These are phyloP conservation scores for Cyclotella kingstonii DNA, from an alignment of 108 stramenopile species.

Conservation along the genomic window DNA sequence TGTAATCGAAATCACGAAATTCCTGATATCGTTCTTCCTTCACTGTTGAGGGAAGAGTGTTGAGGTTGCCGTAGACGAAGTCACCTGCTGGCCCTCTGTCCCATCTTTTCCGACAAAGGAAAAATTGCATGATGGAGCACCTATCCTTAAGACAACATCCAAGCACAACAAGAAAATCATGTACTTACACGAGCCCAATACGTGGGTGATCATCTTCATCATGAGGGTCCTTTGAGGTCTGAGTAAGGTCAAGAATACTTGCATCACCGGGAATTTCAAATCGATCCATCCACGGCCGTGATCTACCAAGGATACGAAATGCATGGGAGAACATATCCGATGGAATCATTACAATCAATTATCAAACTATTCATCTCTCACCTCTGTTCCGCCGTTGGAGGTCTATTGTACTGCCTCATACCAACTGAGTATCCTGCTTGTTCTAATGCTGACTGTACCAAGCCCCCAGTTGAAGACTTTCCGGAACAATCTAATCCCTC, in stretches of 20 bases:
- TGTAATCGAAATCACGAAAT: constrained; percentile 60
- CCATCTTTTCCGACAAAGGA: too few species aligned
- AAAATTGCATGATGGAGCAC: too few species aligned
- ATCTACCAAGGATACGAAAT: constrained; percentile 6
- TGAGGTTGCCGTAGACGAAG: constrained; percentile 53
- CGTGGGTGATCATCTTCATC: constrained; percentile 28
- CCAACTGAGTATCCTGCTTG: constrained; percentile 55
- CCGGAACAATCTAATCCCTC: constrained; percentile 80
- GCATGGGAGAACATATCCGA: neutral
- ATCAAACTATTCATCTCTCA: too few species aligned
- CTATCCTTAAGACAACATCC: too few species aligned
- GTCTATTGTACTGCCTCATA: constrained; percentile 70
- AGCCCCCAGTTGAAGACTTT: constrained; percentile 65
- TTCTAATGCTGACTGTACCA: constrained; percentile 55
- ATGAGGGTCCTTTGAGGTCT: neutral
- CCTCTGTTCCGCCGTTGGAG: constrained; percentile 70
- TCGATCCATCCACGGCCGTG: constrained; percentile 76
- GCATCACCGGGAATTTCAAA: constrained; percentile 57
- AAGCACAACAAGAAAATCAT: neutral
- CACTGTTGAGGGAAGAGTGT: constrained; percentile 30
- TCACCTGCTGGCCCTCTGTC: constrained; percentile 65
- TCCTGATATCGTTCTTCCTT: constrained; percentile 57
- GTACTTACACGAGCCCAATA: constrained; percentile 32
- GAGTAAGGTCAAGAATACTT: constrained; percentile 30
- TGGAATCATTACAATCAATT: too few species aligned